Percentiles rank a stretch among this genome's conserved stretches.
phyloP scores from a whole-genome alignment of 164 flowering plant genomes.

The Saururus chinensis region DNA sequence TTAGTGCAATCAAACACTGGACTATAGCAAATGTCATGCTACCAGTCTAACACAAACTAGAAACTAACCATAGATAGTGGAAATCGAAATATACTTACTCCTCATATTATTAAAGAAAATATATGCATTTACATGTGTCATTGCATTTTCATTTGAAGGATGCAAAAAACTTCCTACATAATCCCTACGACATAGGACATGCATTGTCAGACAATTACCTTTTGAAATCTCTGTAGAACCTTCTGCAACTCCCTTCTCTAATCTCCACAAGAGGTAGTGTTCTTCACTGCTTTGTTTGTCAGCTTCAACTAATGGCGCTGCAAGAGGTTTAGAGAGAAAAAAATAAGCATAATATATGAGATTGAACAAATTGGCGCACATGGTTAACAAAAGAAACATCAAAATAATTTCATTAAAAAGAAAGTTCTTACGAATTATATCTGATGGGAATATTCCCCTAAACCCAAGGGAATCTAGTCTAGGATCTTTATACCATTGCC shows the following conservation, averaged over 20 bases:
- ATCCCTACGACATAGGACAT: no score
- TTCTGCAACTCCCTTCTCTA: conserved; percentile 90
- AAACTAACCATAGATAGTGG: no score
- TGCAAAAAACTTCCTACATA: no score
- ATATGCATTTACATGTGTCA: no score
- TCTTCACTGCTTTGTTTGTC: conserved; percentile 71
- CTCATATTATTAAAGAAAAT: no score
- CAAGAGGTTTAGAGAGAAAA: conserved; percentile 3
- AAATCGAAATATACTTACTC: no score
- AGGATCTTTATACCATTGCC: conserved; percentile 90
- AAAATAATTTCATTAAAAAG: background rate
- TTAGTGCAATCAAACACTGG: no score
- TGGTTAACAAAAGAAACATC: background rate
- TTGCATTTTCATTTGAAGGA: no score
- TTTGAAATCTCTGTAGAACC: conserved; percentile 87
- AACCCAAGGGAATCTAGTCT: conserved; percentile 75
- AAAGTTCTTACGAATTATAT: conserved; percentile 54
- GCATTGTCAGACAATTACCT: conserved; percentile 26
- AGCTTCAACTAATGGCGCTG: conserved; percentile 88
- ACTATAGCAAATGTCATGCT: no score
- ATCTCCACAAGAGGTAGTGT: conserved; percentile 63
- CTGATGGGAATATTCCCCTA: conserved; percentile 77
- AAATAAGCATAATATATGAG: background rate
- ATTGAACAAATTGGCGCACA: background rate
- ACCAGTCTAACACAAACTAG: no score